Percentiles rank a stretch among this genome's conserved stretches.
Evolutionary conservation across 2,329 filamentous ascomycete species (phyloP).

Genomic region (Diplodia corticola): DNA sequence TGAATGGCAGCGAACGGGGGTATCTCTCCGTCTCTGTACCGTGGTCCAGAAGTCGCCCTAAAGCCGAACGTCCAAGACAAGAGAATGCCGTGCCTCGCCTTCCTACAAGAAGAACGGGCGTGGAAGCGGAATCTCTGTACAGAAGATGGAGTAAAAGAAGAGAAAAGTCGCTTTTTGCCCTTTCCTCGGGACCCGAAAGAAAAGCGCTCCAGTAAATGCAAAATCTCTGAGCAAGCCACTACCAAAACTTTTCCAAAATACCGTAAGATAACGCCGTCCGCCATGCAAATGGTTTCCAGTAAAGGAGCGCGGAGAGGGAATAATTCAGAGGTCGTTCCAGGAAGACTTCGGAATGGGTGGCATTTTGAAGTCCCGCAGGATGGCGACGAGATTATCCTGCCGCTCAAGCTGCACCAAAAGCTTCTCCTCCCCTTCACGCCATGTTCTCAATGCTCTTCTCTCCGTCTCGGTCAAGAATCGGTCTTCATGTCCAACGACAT

Average conservation of each 20-base stretch:
- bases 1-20: slow-evolving; percentile 7
- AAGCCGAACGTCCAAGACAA: slow-evolving; percentile 19
- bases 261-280: slow-evolving; percentile 16
- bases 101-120: background rate
- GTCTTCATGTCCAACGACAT: slow-evolving; percentile 82
- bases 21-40: slow-evolving; percentile 17
- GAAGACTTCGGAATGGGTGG: slow-evolving; percentile 14
- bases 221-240: background rate
- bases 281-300: slow-evolving; percentile 16
- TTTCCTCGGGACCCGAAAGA: background rate
- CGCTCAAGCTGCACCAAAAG: slow-evolving; percentile 76
- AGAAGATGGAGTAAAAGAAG: slow-evolving; percentile 2
- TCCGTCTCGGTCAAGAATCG: slow-evolving; percentile 75
- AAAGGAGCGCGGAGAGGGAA: background rate
- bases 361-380: slow-evolving; percentile 67
- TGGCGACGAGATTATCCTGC: slow-evolving; percentile 80
- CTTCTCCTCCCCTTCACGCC: slow-evolving; percentile 64
- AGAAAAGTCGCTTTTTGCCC: slow-evolving; percentile 2
- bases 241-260: background rate
- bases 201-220: background rate
- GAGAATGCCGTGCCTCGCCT: background rate
- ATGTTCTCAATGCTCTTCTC: slow-evolving; percentile 65
- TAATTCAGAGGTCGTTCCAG: background rate
- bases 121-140: slow-evolving; percentile 4
- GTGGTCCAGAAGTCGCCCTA: slow-evolving; percentile 21